Base-by-base conservation (phyloP, 192 early-diverging fungal species). In the Podila verticillata region DNA sequence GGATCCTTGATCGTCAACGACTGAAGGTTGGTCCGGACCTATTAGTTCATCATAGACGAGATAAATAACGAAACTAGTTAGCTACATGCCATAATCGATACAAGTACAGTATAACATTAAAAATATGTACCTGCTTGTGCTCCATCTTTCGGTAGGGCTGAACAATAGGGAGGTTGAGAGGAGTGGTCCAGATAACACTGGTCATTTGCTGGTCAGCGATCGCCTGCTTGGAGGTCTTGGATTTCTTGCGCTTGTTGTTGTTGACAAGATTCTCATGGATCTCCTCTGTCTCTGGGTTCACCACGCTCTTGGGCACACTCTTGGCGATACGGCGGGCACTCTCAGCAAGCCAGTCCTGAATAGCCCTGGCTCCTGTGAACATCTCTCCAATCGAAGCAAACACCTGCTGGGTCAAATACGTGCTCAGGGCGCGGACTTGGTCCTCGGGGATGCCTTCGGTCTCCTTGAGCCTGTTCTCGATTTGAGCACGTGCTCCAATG, bases 141-240 rank as follows among this genome's bases (percentile, higher is more conserved):
- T 85, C 84, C 15, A 75, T 57, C 61, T 91, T 92, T 70, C 97
- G 93, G 81, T 99, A 99, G n/a, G 97, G 97, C 82, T 99, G 97
- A 19, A 98, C 94, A 67, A 97, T 93, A 1, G 97, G 95, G 24
- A 99, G 88, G 6, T 95, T 94, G 20, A 99, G 85, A 30, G 97
- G 97, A 3, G 96, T 96, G 5, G 96, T 98, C 97, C 97, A 99
- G 47, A 96, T 92, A 4, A 99, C 96, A 34, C 93, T 93, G 6
- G 92, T 92, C 93, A 96, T 95, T 58, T 93, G 92, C 20, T 75
- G 68, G 54, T 77, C 69, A 9, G 84, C 82, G 58, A 84, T 83
- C 0, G 89, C 70, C 60, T 90, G 80, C 48, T 79, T 65, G 20
- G 65, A 56, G 4, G 85, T 72, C 64, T 85, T 85, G 35, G 77